Conservation (phyloP, 805 yeast species). For the Wickerhamomyces alni region DNA sequence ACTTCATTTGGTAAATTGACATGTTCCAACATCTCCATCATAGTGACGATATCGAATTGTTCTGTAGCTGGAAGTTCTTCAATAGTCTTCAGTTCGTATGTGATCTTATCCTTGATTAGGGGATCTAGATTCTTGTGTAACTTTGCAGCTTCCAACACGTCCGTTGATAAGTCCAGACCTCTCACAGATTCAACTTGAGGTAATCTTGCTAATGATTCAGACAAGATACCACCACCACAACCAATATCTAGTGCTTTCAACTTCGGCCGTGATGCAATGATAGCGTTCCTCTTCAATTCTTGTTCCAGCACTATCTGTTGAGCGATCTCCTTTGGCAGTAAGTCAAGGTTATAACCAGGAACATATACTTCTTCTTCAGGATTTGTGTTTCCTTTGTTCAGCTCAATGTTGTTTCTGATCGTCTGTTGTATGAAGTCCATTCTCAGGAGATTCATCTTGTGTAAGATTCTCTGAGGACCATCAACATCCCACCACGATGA, state of each 20-base stretch:
- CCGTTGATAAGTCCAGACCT: conserved; percentile 83
- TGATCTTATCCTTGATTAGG: conserved; percentile 42
- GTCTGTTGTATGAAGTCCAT: conserved; percentile 79
- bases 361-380: conserved; percentile 49
- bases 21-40: conserved; percentile 95
- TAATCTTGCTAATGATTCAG: conserved; percentile 82
- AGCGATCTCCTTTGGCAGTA: conserved; percentile 56
- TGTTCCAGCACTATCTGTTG: conserved; percentile 44
- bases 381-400: conserved; percentile 16
- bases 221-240: conserved; percentile 95
- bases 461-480: conserved; percentile 91
- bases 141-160: conserved; percentile 76
- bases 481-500: conserved; percentile 97
- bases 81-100: conserved; percentile 55
- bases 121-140: conserved; percentile 68
- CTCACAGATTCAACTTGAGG: conserved; percentile 54
- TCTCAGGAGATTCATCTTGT: conserved; percentile 87
- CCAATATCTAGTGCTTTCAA: conserved; percentile 79
- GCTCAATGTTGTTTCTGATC: conserved; percentile 28
- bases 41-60: conserved; percentile 70
- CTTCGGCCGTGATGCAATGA: conserved; percentile 22
- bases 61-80: conserved; percentile 48
- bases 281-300: conserved; percentile 35
- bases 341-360: conserved; percentile 69
- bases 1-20: conserved; percentile 80